A percentile compares a stretch with the other conserved stretches of the same genome.
Evolutionary conservation across 164 flowering plant species (phyloP).

Genomic region (Piper betle): DNA sequence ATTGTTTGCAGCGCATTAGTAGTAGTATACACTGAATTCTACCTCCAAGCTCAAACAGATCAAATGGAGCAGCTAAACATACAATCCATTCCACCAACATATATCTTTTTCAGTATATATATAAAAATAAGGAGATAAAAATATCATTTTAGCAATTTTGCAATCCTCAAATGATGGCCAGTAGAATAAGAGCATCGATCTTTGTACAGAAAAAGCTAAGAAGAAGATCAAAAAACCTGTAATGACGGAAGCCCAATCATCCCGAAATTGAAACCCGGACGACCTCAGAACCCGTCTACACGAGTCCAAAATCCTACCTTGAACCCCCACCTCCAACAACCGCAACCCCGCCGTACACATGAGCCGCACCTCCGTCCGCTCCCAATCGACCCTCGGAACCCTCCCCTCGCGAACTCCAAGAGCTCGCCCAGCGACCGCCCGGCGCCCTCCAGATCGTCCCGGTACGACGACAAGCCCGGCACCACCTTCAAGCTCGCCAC

Average conservation of each 20-base stretch:
- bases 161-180: no score
- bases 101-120: no score
- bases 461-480: constrained; percentile 78
- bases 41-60: no score
- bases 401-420: constrained; percentile 56
- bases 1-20: no score
- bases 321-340: constrained; percentile 36
- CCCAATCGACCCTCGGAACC: constrained; percentile 54
- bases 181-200: no score
- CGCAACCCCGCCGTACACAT: constrained; percentile 97
- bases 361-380: constrained; percentile 56
- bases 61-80: no score
- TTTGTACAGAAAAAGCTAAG: neutral
- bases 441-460: constrained; percentile 40
- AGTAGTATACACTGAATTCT: no score
- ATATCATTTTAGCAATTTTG: no score
- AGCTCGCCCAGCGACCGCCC: constrained; percentile 49
- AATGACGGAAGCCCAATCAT: constrained; percentile 86
- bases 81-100: no score
- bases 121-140: no score
- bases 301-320: constrained; percentile 50
- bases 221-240: constrained; percentile 31
- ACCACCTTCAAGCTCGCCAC: constrained; percentile 47
- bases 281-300: constrained; percentile 44
- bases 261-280: constrained; percentile 64